Evolutionary conservation across 805 yeast species (phyloP).

Genomic region (Metschnikowia lochheadii): DNA sequence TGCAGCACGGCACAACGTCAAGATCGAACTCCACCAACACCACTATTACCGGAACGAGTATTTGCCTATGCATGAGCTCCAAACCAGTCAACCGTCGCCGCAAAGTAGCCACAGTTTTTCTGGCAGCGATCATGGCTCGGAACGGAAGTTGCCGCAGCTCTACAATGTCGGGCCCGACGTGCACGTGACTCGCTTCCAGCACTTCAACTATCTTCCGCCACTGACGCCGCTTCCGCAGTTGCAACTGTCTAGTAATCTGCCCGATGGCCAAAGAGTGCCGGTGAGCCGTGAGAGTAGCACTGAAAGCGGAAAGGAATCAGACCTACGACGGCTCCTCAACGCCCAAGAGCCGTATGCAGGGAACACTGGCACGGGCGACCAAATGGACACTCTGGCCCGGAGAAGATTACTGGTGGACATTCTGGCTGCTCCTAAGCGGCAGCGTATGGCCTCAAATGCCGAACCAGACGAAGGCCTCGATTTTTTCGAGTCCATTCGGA

Average conservation of each 20-base stretch:
- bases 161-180: constrained; percentile 14
- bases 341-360: constrained; percentile 11
- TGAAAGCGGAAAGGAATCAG: constrained; percentile 31
- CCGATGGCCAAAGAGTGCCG: constrained; percentile 21
- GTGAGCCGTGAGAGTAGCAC: not conserved
- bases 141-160: constrained; percentile 1
- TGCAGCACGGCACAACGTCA: constrained; percentile 53
- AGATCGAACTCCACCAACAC: constrained; percentile 78
- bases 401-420: constrained; percentile 12
- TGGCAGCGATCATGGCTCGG: not conserved
- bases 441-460: not conserved
- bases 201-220: constrained; percentile 73
- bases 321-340: constrained; percentile 44
- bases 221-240: constrained; percentile 66
- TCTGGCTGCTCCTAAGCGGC: constrained; percentile 5
- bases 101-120: not conserved
- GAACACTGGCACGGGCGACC: not conserved
- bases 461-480: constrained; percentile 59
- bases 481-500: constrained; percentile 68
- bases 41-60: constrained; percentile 55
- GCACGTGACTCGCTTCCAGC: constrained; percentile 38
- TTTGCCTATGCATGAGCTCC: not conserved
- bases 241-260: constrained; percentile 52
- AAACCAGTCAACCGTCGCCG: not conserved
- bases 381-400: not conserved